Evolutionary conservation across 2,329 filamentous ascomycete genomes (phyloP), one percentile per base, ranked within the genome.

Genomic region (Boeremia exigua): DNA sequence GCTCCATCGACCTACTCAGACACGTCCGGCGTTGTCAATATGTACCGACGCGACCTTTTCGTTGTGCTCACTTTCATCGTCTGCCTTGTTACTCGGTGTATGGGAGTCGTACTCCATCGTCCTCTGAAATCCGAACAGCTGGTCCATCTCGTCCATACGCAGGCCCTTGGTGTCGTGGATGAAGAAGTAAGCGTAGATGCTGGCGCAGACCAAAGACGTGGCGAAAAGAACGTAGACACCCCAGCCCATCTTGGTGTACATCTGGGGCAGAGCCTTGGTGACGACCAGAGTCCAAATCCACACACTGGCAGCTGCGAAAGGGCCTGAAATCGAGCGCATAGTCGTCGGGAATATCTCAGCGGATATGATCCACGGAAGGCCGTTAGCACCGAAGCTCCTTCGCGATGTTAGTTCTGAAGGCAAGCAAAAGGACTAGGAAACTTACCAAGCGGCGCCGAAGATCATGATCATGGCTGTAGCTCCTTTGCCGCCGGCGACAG

Each of bases 341-440:
- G 87, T 88, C 59, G 86, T 84, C 67, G 88, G 85, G 72, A 91
- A 92, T 81, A 92, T 91, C 74, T 92, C 88, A 0, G 71, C 73
- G 78, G 90, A 90, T 67, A 90, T 76, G 29, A 92, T 88, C 89
- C 89, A 92, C 0, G 88, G 88, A 0, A 87, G 89, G 2, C 87
- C 88, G 69, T 90, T 90, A 4, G 52, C 46, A 6, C 38, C 45
- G 12, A 54, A 49, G 6, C 42, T 48, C 27, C 56, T 25, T n/a
- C 10, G 7, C 7, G 10, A 2, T 11, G 17, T 48, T 48, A 39
- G 46, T 30, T 30, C 2, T 6, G 4, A 37, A 25, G 4, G 11
- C 3, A 10, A 7, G 19, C 5, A 34, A 29, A 23, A 9, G 14
- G 14, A 17, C 9, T 14, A 28, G 8, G 4, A 52, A 30, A 19